A percentile compares a stretch with the other conserved stretches of the same genome.
Evolutionary conservation across 1,139 yeast species (phyloP).

Genomic region (Suhomyces bribrorum): DNA sequence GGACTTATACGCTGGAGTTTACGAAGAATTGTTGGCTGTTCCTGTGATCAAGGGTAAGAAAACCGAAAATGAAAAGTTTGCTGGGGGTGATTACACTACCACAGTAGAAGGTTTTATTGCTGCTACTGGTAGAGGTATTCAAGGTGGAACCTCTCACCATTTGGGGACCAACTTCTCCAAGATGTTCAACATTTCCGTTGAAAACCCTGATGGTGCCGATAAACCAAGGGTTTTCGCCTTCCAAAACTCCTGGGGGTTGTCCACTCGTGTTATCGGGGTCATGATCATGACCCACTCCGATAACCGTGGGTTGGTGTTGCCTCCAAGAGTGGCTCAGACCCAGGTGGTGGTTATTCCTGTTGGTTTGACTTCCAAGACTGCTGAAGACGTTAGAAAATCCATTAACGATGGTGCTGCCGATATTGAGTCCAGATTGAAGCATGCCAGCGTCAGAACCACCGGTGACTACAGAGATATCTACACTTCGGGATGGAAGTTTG

Average conservation of each 20-base stretch:
- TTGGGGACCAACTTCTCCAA: constrained; percentile 97
- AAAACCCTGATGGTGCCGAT: constrained; percentile 87
- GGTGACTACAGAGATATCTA: constrained; percentile 93
- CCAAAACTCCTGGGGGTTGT: constrained; percentile 99
- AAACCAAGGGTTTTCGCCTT: constrained; percentile 84
- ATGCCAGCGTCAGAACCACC: constrained; percentile 66
- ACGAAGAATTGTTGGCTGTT: constrained; percentile 91
- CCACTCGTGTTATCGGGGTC: constrained; percentile 98
- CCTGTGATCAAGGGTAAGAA: constrained; percentile 95
- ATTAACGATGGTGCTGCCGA: constrained; percentile 70
- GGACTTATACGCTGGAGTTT: constrained; percentile 81
- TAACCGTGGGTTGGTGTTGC: constrained; percentile 95
- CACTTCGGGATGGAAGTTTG: constrained; percentile 98
- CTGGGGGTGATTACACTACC: constrained; percentile 95
- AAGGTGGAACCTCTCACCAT: constrained; percentile 98
- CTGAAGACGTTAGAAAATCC: constrained; percentile 69
- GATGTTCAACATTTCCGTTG: constrained; percentile 95
- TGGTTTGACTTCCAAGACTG: constrained; percentile 86
- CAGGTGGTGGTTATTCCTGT: constrained; percentile 95
- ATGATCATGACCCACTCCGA: constrained; percentile 99
- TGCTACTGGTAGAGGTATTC: constrained; percentile 99
- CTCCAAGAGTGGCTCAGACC: constrained; percentile 92
- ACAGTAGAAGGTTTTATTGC: constrained; percentile 97
- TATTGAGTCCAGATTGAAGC: constrained; percentile 59
- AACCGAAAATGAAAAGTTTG: constrained; percentile 97